Base-by-base conservation (phyloP, 2,329 filamentous ascomycete genomes). In the Colletotrichum australisinense region DNA sequence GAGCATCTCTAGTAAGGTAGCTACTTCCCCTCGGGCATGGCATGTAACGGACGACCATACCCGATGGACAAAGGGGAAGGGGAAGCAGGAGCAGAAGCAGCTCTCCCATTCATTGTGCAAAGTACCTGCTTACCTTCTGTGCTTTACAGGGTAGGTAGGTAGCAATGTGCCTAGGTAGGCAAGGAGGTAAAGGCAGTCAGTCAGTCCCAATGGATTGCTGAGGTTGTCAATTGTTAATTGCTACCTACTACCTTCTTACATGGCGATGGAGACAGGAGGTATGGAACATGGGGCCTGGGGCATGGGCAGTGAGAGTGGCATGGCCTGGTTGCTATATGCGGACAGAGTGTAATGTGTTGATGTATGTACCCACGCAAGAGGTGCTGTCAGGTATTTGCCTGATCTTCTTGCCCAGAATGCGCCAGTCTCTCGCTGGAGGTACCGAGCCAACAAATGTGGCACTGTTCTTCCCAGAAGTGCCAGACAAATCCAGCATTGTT, bases 341-440 rank as follows among this genome's bases (percentile, higher is more conserved):
- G 42, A 49, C 42, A 49, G 42, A 46, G 19, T 46, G 42, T 16
- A 42, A 42, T 42, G 35, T 42, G 16, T 16, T 7, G 14, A 26
- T 26, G 14, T 42, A 26, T 26, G 14, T 42, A 63, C 26, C 26
- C 4, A 63, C 26, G 60, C 60, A 52, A 35, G 30, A 35, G 32
- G 11, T 35, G 46, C n/a, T 22, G 28, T 16, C 14, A 42, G 38
- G 38, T 42, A 53, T 26, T 52, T 19, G 24, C 56, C 7, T 49
- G 63, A 30, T 58, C 49, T 72, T 58, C 49, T 72, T 68, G 69
- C 57, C 57, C 64, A 68, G 42, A 68, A 57, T 55, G 52, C 64
- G 24, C 42, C 46, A n/a, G 26, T 63, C 46, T 19, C 32, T 19
- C 32, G 24, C 28, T 52, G 19, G 3, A 53, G 7, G 38, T 26